Evolutionary conservation across 306 rosid species (phyloP), one percentile per base, ranked within the genome.

Genomic region (Carpinus fangiana): DNA sequence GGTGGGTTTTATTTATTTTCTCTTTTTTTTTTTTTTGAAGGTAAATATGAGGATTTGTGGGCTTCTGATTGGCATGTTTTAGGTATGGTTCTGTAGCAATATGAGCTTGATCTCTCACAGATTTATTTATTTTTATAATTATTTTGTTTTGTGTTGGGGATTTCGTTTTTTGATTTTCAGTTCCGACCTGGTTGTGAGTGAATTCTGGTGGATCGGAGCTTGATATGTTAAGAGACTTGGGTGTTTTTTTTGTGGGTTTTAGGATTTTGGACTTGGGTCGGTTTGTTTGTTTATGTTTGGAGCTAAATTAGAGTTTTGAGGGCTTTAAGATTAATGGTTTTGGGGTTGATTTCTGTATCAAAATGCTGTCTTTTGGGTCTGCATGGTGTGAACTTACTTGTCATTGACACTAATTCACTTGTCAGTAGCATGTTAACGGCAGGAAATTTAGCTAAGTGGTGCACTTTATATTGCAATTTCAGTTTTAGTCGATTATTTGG

Each of bases 281-380:
- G 56, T 52, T 52, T 11, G 77, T 28, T 20, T 11, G 38, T 57
- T 26, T 45, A 7, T 34, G 47, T 12, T 55, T 31, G 31, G 31
- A 1, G 47, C 65, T 60, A 43, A 41, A 73, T 73, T 64, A 16
- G 78, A 76, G 26, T 18, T 31, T 48, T 47, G n/a, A 5, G 64
- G 46, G 28, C 13, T 59, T 53, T 4, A 36, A 36, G 28, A 23
- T 41, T 8, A 20, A 65, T 31, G 57, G 21, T 73, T 53, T 43
- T 53, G 83, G 66, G 69, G 50, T 73, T 72, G 69, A 53, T 79
- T 65, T 51, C 47, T 17, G 78, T 54, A 54, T 43, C 72, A 41
- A 66, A 66, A 38, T 66, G 72, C 7, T n/a, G 16, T 41, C 41
- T 66, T 66, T 51, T 66, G 72, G 72, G 51, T 67, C 47, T 66